Conservation (phyloP, 1,284 basidiomycete species). For the Pseudozyma hubeiensis region DNA sequence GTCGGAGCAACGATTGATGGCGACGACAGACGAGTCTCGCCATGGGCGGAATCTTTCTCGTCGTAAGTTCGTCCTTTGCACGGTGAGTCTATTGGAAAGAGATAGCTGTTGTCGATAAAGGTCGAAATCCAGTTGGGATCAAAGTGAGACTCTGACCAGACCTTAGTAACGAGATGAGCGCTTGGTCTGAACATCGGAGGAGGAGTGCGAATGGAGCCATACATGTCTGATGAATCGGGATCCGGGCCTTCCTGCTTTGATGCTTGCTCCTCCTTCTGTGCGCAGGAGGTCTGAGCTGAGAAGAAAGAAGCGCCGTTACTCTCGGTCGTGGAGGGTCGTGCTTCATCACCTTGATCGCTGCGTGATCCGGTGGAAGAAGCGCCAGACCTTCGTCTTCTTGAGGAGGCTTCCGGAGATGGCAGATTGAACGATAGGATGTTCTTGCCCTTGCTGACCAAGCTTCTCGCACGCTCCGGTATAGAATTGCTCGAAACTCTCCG, state of each 20-base stretch:
- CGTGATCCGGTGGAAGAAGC: not conserved
- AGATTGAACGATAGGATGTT: constrained; percentile 17
- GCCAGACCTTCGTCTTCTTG: not conserved
- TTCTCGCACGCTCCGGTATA: constrained; percentile 10
- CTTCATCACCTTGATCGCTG: not conserved
- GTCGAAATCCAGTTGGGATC: constrained; percentile 11
- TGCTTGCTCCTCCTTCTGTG: not conserved
- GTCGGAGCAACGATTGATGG: too few relatives aligned
- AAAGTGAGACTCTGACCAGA: not conserved
- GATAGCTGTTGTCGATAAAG: constrained; percentile 25
- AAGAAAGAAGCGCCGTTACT: not conserved
- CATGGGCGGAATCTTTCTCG: not conserved
- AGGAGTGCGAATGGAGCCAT: not conserved
- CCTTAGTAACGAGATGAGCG: not conserved
- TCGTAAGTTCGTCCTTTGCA: not conserved
- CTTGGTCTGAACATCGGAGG: not conserved
- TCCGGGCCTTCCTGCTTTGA: not conserved
- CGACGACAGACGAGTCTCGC: not conserved
- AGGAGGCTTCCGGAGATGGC: not conserved
- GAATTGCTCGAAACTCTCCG: constrained; percentile 4
- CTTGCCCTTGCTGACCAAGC: constrained; percentile 19
- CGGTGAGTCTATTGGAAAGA: not conserved
- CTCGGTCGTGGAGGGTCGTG: not conserved
- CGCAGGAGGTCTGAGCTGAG: not conserved
- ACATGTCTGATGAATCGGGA: not conserved